A percentile compares a stretch with the other conserved stretches of the same genome.
phyloP scores from a whole-genome alignment of 2,329 filamentous ascomycete genomes.

The Pyrenochaeta sp. region DNA sequence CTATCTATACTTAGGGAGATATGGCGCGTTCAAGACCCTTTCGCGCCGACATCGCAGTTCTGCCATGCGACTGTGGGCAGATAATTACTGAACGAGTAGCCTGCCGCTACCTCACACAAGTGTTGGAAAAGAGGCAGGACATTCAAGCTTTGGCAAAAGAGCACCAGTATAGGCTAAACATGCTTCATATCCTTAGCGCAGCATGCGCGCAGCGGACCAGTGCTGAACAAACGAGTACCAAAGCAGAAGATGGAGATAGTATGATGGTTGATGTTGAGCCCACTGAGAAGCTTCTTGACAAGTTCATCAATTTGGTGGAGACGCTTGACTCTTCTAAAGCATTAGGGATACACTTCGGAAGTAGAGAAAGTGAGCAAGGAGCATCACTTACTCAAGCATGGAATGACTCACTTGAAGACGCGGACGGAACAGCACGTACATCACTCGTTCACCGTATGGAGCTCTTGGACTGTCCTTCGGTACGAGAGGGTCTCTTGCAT shows the following conservation, averaged over 20 bases:
- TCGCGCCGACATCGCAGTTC: conserved; percentile 1
- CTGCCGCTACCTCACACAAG: background rate
- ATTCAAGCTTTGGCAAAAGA: background rate
- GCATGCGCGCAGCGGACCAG: background rate
- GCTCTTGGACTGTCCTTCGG: background rate
- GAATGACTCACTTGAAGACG: background rate
- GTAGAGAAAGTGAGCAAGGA: background rate
- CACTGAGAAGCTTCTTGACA: conserved; percentile 3
- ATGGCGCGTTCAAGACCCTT: conserved; percentile 4
- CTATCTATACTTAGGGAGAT: background rate
- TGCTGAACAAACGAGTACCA: background rate
- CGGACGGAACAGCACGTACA: background rate
- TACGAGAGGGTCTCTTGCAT: conserved; percentile 4
- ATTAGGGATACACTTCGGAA: conserved; percentile 2
- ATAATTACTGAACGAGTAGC: conserved; percentile 9
- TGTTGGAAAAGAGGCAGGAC: conserved; percentile 1
- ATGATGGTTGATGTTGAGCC: background rate
- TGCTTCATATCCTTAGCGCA: background rate
- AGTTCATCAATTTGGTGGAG: conserved; percentile 5
- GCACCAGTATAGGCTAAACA: background rate
- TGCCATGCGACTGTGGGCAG: background rate
- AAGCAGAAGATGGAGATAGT: background rate
- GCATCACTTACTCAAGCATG: background rate
- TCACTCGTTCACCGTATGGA: background rate
- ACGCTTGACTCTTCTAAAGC: conserved; percentile 6